These are phyloP conservation scores for Chaetomium globosum DNA, from an alignment of 2,329 filamentous ascomycete species.

Conservation along the genomic window DNA sequence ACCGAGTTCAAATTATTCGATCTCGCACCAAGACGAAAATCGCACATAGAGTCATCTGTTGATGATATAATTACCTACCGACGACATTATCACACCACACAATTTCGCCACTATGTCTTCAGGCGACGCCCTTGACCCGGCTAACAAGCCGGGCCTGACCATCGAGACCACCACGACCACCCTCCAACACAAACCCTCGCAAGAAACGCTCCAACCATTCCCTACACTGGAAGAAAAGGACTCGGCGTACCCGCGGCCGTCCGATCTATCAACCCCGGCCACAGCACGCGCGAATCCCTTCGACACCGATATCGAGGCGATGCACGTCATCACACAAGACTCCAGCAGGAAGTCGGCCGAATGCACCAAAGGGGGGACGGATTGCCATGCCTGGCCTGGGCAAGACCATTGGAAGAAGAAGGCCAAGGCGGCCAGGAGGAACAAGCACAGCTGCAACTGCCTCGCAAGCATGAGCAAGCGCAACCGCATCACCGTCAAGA, in stretches of 20 bases:
- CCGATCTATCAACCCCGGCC: conserved; percentile 50
- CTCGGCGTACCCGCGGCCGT: conserved; percentile 31
- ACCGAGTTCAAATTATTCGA: neutral
- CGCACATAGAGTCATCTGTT: conserved; percentile 16
- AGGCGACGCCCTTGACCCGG: conserved; percentile 20
- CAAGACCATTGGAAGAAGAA: conserved; percentile 63
- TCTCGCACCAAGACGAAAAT: neutral
- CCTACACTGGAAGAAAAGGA: conserved; percentile 36
- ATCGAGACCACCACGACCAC: conserved; percentile 29
- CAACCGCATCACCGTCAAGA: conserved; percentile 57
- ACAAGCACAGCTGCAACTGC: conserved; percentile 54
- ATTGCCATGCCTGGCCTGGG: conserved; percentile 63
- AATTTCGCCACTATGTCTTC: conserved; percentile 32
- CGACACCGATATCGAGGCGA: conserved; percentile 61
- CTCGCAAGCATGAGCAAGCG: conserved; percentile 58
- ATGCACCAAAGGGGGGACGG: conserved; percentile 46
- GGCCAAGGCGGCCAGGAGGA: conserved; percentile 59
- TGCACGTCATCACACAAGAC: conserved; percentile 44
- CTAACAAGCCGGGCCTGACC: conserved; percentile 32
- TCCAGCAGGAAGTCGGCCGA: conserved; percentile 42
- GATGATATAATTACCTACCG: conserved; percentile 33
- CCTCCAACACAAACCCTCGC: conserved; percentile 36
- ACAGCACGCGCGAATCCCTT: conserved; percentile 55
- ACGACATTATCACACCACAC: conserved; percentile 18
- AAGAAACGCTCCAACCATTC: conserved; percentile 36